Conservation (phyloP, 306 rosid species). For the Fagus crenata region DNA sequence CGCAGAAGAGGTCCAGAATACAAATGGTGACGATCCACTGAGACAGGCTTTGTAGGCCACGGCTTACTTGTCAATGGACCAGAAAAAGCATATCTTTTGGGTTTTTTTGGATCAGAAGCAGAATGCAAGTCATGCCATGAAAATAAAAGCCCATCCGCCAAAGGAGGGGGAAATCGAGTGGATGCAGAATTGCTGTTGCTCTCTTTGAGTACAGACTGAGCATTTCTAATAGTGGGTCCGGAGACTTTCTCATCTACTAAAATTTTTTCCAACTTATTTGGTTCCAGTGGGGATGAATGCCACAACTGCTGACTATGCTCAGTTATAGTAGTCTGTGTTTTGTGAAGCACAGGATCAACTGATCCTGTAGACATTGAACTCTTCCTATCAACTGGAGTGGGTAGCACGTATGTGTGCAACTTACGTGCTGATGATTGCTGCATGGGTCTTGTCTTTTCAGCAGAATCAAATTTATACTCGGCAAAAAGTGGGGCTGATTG, state of each 20-base stretch:
- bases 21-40: constrained; percentile 51
- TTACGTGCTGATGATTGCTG: constrained; percentile 73
- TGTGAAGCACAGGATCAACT: constrained; percentile 41
- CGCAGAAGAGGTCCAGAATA: constrained; percentile 84
- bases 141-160: constrained; percentile 46
- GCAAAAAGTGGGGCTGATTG: constrained; percentile 94
- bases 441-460: constrained; percentile 62
- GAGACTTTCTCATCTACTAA: constrained; percentile 45
- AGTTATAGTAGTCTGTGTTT: constrained; percentile 38
- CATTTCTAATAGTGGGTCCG: constrained; percentile 39
- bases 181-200: constrained; percentile 61
- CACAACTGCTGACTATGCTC: constrained; percentile 59
- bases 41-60: constrained; percentile 49
- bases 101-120: constrained; percentile 59
- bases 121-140: constrained; percentile 41
- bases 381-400: constrained; percentile 73
- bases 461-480: constrained; percentile 55
- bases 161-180: constrained; percentile 62
- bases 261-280: constrained; percentile 48
- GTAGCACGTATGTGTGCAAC: constrained; percentile 83
- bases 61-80: constrained; percentile 79
- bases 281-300: constrained; percentile 82
- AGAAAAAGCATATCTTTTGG: constrained; percentile 76
- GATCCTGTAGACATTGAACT: constrained; percentile 53
- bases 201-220: constrained; percentile 68